Evolutionary conservation across 768 basidiomycete species (phyloP).

Genomic region (Mycena sanguinolenta): DNA sequence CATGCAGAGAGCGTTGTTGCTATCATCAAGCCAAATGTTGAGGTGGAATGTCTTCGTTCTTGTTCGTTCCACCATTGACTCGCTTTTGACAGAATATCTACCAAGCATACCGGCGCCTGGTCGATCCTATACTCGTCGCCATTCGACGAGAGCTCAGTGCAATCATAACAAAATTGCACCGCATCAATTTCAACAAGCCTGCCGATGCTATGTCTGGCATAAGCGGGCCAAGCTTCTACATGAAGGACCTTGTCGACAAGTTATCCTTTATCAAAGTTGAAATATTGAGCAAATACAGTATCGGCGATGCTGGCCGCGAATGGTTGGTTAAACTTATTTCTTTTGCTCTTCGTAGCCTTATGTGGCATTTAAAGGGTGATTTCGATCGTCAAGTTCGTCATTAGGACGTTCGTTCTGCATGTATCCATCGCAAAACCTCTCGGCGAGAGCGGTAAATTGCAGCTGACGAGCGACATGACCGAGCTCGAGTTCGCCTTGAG

Average conservation of each 20-base stretch:
- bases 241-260: constrained; percentile 93
- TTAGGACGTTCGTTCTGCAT: constrained; percentile 91
- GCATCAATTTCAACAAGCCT: constrained; percentile 83
- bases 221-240: constrained; percentile 84
- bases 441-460: constrained; percentile 93
- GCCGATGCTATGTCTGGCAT: constrained; percentile 75
- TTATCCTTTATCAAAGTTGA: constrained; percentile 85
- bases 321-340: constrained; percentile 67
- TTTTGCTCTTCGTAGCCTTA: constrained; percentile 2
- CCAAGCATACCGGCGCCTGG: constrained; percentile 65
- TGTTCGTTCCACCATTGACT: constrained; percentile 1
- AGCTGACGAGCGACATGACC: constrained; percentile 96
- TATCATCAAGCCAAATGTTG: constrained; percentile 67
- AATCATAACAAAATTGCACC: constrained; percentile 87
- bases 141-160: constrained; percentile 86
- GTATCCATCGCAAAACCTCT: constrained; percentile 94
- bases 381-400: constrained; percentile 81
- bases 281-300: constrained; percentile 74
- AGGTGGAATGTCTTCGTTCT: constrained; percentile 58
- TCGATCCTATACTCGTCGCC: constrained; percentile 73
- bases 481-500: constrained; percentile 94
- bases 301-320: constrained; percentile 78
- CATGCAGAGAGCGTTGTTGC: constrained; percentile 71
- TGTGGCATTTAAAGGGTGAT: constrained; percentile 59
- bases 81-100: constrained; percentile 59